Evolutionary conservation across 768 basidiomycete species (phyloP).

Genomic region (Tylopilus plumbeoviolaceoides): DNA sequence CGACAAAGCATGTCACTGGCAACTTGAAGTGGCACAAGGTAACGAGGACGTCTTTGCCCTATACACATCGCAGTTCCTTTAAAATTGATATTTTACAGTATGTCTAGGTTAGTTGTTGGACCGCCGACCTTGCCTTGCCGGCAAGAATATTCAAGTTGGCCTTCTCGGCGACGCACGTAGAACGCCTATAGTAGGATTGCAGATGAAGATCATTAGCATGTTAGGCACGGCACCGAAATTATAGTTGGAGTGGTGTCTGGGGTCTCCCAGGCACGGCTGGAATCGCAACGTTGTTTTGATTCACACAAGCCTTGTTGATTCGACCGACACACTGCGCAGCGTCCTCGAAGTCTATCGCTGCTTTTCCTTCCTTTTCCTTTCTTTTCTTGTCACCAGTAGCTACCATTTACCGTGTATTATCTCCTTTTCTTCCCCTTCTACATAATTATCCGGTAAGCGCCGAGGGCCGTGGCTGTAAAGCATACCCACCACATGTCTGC

Average conservation of each 20-base stretch:
- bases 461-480: background rate
- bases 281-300: background rate
- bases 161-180: too few species aligned
- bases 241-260: background rate
- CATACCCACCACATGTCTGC: slow-evolving; percentile 20
- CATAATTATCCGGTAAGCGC: slow-evolving; percentile 4
- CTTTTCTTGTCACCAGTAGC: slow-evolving; percentile 9
- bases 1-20: too few species aligned
- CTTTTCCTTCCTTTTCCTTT: slow-evolving; percentile 22
- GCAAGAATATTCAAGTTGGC: too few species aligned
- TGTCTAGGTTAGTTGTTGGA: too few species aligned
- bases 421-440: slow-evolving; percentile 1
- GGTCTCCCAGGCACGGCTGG: background rate
- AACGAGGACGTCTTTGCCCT: too few species aligned
- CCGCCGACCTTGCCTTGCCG: too few species aligned
- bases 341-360: slow-evolving; percentile 5
- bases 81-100: too few species aligned
- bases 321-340: background rate
- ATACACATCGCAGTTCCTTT: too few species aligned
- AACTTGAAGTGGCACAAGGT: too few species aligned
- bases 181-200: background rate
- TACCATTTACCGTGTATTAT: slow-evolving; percentile 20
- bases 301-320: slow-evolving; percentile 11
- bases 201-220: background rate
- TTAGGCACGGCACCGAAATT: background rate